phyloP scores from a whole-genome alignment of 495 filamentous ascomycete species.

The Durotheca rogersii region DNA sequence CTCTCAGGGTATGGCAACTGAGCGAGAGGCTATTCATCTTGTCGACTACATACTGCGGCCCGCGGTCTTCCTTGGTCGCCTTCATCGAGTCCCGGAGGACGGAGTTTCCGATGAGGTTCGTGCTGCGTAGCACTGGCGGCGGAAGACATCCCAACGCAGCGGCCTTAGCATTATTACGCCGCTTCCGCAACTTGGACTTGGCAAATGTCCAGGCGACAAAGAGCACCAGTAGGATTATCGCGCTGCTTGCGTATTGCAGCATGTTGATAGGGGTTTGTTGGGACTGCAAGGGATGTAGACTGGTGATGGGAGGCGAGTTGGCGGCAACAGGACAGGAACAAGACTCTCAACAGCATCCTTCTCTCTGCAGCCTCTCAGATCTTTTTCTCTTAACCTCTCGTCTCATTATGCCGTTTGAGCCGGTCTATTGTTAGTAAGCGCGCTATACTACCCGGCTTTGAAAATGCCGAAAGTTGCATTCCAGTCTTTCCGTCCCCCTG shows the following conservation, averaged over 20 bases:
- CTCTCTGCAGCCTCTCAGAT: too few relatives aligned
- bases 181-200: conserved; percentile 31
- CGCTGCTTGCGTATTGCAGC: conserved; percentile 11
- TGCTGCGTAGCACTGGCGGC: conserved; percentile 34
- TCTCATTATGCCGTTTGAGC: too few relatives aligned
- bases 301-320: not conserved
- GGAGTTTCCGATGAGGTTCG: conserved; percentile 36
- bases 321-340: not conserved
- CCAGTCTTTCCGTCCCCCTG: too few relatives aligned
- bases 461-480: too few relatives aligned
- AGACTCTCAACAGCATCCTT: too few relatives aligned
- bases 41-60: conserved; percentile 31
- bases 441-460: too few relatives aligned
- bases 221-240: conserved; percentile 7
- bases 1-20: conserved; percentile 25
- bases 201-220: conserved; percentile 11
- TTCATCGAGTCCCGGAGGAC: conserved; percentile 32
- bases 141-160: conserved; percentile 31
- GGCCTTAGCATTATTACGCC: conserved; percentile 30
- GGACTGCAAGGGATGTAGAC: too few relatives aligned
- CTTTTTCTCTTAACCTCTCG: too few relatives aligned
- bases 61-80: conserved; percentile 36
- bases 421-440: conserved; percentile 7
- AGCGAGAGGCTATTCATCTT: conserved; percentile 30
- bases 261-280: conserved; percentile 7